Evolutionary conservation across 2,329 filamentous ascomycete genomes (phyloP).

Genomic region (Xylaria sp.): DNA sequence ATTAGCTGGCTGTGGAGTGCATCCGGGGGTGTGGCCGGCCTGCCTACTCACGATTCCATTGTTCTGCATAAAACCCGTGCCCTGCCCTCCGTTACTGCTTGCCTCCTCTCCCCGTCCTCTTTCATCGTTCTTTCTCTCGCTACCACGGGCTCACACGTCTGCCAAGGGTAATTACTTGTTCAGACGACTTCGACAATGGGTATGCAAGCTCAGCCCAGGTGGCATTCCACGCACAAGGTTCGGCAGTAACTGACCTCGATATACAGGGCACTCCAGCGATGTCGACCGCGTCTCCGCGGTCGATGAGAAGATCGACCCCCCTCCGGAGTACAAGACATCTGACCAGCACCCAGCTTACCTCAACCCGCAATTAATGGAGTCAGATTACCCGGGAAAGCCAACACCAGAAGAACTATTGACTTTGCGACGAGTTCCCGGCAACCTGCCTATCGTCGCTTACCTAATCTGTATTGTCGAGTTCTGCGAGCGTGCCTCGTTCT

Average conservation of each 20-base stretch:
- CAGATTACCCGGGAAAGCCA: conserved; percentile 46
- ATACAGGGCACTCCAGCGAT: conserved; percentile 26
- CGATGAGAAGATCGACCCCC: conserved; percentile 36
- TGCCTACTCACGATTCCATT: conserved; percentile 5
- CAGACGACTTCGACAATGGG: conserved; percentile 25
- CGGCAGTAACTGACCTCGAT: conserved; percentile 2
- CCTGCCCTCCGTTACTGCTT: not conserved
- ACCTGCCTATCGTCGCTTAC: conserved; percentile 59
- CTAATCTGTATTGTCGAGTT: conserved; percentile 65
- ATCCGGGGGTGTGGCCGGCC: conserved; percentile 6
- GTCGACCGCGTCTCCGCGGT: conserved; percentile 29
- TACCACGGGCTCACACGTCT: conserved; percentile 12
- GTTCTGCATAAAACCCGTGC: conserved; percentile 27
- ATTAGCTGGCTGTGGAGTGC: conserved; percentile 25
- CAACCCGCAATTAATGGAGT: conserved; percentile 36
- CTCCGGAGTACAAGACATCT: conserved; percentile 14
- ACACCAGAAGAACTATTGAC: conserved; percentile 53
- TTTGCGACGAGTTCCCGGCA: conserved; percentile 50
- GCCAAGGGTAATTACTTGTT: conserved; percentile 18
- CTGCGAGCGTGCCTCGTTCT: conserved; percentile 66
- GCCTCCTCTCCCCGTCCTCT: not conserved
- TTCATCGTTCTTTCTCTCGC: conserved; percentile 7
- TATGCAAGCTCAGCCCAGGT: conserved; percentile 10
- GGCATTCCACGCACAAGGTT: not conserved
- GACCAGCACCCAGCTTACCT: conserved; percentile 36